Percentiles rank a stretch among this genome's conserved stretches.
phyloP scores from a whole-genome alignment of 495 filamentous ascomycete species.

The Apodospora peruviana region DNA sequence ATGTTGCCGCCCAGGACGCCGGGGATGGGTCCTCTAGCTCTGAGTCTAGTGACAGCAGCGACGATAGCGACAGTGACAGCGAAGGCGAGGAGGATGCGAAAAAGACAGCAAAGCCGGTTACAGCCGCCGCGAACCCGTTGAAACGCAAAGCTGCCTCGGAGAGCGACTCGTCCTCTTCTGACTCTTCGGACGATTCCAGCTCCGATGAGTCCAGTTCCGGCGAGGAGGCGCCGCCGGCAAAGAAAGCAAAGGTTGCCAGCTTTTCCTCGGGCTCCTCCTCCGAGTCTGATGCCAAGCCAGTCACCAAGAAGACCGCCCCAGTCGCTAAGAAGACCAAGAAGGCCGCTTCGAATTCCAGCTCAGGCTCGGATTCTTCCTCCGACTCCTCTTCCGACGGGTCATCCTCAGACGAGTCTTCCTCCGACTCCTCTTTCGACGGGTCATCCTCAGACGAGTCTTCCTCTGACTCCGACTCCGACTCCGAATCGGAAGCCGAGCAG shows the following conservation, averaged over 20 bases:
- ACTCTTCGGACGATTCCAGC: conserved; percentile 27
- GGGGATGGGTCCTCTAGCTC: conserved; percentile 34
- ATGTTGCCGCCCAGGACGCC: conserved; percentile 32
- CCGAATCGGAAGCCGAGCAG: conserved; percentile 32
- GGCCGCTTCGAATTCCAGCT: conserved; percentile 30
- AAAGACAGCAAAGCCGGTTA: conserved; percentile 16
- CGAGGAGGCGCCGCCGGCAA: conserved; percentile 27
- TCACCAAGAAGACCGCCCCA: conserved; percentile 23
- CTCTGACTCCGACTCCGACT: conserved; percentile 23
- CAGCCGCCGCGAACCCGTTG: conserved; percentile 32
- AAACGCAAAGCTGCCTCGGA: conserved; percentile 62
- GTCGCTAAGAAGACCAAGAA: conserved; percentile 35
- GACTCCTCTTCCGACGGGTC: conserved; percentile 22
- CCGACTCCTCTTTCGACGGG: conserved; percentile 26
- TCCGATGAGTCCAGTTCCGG: conserved; percentile 29
- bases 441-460: conserved; percentile 16
- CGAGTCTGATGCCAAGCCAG: conserved; percentile 27
- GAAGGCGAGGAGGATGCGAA: conserved; percentile 48
- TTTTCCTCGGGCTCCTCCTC: conserved; percentile 30
- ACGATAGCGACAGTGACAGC: conserved; percentile 50
- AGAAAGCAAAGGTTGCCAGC: conserved; percentile 23
- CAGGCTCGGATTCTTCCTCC: conserved; percentile 11
- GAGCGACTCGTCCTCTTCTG: conserved; percentile 40
- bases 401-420: conserved; percentile 17
- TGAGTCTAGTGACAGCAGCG: conserved; percentile 50